Evolutionary conservation across 1,284 basidiomycete species (phyloP), one percentile per base, ranked within the genome.

Genomic region (Trametes versicolor): DNA sequence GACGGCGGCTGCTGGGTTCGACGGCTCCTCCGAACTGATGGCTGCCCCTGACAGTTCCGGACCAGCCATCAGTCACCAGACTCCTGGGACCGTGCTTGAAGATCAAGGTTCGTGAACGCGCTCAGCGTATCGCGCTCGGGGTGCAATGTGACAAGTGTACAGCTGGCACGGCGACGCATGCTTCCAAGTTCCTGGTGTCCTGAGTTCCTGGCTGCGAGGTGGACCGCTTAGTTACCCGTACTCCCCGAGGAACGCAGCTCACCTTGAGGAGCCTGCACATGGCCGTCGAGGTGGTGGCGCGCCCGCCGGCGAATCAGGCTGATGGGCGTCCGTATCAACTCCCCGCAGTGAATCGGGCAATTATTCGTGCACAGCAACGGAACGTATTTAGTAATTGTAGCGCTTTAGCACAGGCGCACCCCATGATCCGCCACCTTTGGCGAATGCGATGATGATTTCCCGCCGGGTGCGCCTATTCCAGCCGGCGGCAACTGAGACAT

Each of bases 381-480:
- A 27, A 8, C 8, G 21, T 7, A 25, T 34, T 13, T 23, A 19
- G 43, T 25, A 48, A 37, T 2, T 27, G 47, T 25, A 57, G 55
- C 19, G 55, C 55, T 36, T 41, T 29, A 41, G 57, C 47, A 41
- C 57, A 58, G 57, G 57, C 49, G 50, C 36, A n/a, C 41, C 7
- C 19, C 19, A 10, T 21, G 43, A 56, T 34, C 41, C 19, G 25
- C 15, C 27, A 19, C 15, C 34, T 12, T 21, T 10, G n/a, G 21
- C 41, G 41, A 56, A 32, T 45, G 29, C 41, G 27, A 45, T 56
- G 41, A 47, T 56, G 8, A 17, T 34, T 2, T 17, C 29, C 37
- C 15, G 37, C 37, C 15, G 12, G 15, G 41, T 7, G 41, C 41
- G 19, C 34, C 9, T 57, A 13, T 49, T 25, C 8, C 7, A 39